Evolutionary conservation across 257 asterid genomes (phyloP), one percentile per base, ranked within the genome.

Genomic region (Salvia hispanica): DNA sequence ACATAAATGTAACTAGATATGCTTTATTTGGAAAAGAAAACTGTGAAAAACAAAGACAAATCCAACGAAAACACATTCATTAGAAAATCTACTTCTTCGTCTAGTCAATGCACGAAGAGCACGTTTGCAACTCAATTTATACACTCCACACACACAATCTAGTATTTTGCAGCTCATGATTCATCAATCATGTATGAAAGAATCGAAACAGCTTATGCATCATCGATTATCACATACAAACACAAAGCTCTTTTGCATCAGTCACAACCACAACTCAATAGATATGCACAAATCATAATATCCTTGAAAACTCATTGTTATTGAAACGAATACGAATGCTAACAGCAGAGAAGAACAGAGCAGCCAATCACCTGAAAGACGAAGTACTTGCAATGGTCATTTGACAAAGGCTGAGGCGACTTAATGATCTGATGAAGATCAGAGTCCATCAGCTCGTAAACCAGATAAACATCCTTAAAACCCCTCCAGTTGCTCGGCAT

Each of bases 401-500:
- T 73, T 1, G 79, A 70, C 42, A 76, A 63, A 56, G 79, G 79
- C 71, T 73, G 81, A 0, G 77, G 15, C 8, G 81, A 80, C 70
- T 57, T 73, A 31, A 80, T 80, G 44, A 80, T 80, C 64, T 73
- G 79, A 67, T 80, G 84, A 46, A 80, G 81, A 63, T 80, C 84
- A 0, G 81, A 73, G 44, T 80, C 84, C 84, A 76, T 80, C 73
- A 80, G 12, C 51, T 76, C 84, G 10, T 80, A 77, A 34, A 80
- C 84, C 76, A 80, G 12, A 67, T 80, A 80, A 33, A 80, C 75
- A 40, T 80, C 84, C 60, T 59, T 76, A 71, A 80, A 80, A 16
- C 76, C 71, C 14, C 66, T 70, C 79, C 79, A 70, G 33, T 80
- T 61, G 12, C 46, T 37, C 2, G 84, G 79, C 77, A 76, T 42